A percentile compares a stretch with the other conserved stretches of the same genome.
phyloP scores from a whole-genome alignment of 2,329 filamentous ascomycete species.

The Graphium sp. region DNA sequence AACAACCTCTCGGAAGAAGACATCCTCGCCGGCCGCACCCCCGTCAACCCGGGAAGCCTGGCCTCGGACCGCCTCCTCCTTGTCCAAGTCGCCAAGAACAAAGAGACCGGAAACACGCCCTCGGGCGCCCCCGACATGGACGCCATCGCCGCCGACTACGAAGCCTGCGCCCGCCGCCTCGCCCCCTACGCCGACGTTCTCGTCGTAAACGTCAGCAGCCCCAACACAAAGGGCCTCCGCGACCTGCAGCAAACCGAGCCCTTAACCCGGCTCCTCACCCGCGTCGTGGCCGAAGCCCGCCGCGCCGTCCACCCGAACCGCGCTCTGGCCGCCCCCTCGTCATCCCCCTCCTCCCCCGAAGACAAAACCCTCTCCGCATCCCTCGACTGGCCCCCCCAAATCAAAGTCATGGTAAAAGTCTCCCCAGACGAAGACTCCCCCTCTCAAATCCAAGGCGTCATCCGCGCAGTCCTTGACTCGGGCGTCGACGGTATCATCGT shows the following conservation, averaged over 20 bases:
- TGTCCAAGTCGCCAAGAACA: conserved; percentile 96
- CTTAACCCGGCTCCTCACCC: conserved; percentile 60
- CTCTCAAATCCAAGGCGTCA: conserved; percentile 73
- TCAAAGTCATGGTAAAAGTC: conserved; percentile 95
- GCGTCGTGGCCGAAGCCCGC: conserved; percentile 56
- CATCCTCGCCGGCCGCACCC: conserved; percentile 62
- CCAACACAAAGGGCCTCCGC: conserved; percentile 84
- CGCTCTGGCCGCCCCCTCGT: conserved; percentile 21
- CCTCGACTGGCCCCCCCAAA: too few relatives aligned
- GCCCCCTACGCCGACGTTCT: conserved; percentile 84
- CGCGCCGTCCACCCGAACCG: conserved; percentile 47
- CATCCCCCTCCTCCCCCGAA: conserved; percentile 32
- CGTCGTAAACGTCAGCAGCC: conserved; percentile 96
- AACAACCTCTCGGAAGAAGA: conserved; percentile 54
- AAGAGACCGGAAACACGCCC: too few relatives aligned
- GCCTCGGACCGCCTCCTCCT: conserved; percentile 59
- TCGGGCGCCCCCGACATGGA: conserved; percentile 70
- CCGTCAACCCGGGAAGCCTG: conserved; percentile 71
- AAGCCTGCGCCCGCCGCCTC: conserved; percentile 72
- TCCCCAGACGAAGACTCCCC: conserved; percentile 87
- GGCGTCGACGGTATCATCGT: conserved; percentile 94
- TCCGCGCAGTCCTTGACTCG: conserved; percentile 63
- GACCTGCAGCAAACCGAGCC: conserved; percentile 75
- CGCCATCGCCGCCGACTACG: conserved; percentile 66
- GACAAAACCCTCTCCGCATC: too few relatives aligned